Evolutionary conservation across 169 alveolate species (phyloP).

Genomic region (Babesia ovis): DNA sequence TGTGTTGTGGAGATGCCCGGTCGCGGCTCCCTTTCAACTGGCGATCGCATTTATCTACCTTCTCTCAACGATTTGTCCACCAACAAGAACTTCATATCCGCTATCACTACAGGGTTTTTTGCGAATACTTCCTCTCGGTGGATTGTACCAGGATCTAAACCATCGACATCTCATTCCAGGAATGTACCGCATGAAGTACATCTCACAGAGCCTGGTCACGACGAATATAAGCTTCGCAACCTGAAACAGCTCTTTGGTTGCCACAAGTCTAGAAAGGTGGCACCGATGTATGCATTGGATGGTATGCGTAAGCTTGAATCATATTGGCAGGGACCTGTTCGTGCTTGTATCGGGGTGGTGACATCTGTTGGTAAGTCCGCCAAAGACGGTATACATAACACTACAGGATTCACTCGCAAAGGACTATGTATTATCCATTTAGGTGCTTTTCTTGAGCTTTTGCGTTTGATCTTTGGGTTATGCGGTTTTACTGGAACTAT

Average conservation of each 20-base stretch:
- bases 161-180: not conserved
- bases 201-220: slow-evolving; percentile 51
- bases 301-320: slow-evolving; percentile 24
- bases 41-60: slow-evolving; percentile 27
- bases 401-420: slow-evolving; percentile 14
- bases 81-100: not conserved
- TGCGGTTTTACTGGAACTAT: not conserved
- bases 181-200: not conserved
- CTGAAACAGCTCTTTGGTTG: slow-evolving; percentile 30
- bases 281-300: slow-evolving; percentile 2
- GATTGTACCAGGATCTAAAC: not conserved
- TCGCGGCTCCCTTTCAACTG: slow-evolving; percentile 6
- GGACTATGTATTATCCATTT: slow-evolving; percentile 42
- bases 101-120: not conserved
- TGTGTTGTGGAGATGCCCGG: slow-evolving; percentile 23
- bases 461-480: not conserved
- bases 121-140: not conserved
- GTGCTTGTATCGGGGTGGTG: slow-evolving; percentile 42
- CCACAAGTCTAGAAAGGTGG: slow-evolving; percentile 7
- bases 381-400: not conserved
- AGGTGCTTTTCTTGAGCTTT: slow-evolving; percentile 11
- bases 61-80: not conserved
- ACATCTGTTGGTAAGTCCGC: slow-evolving; percentile 46
- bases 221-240: slow-evolving; percentile 42
- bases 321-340: slow-evolving; percentile 7